phyloP scores from a whole-genome alignment of 1,284 basidiomycete species.

The Cryptococcus floricola region DNA sequence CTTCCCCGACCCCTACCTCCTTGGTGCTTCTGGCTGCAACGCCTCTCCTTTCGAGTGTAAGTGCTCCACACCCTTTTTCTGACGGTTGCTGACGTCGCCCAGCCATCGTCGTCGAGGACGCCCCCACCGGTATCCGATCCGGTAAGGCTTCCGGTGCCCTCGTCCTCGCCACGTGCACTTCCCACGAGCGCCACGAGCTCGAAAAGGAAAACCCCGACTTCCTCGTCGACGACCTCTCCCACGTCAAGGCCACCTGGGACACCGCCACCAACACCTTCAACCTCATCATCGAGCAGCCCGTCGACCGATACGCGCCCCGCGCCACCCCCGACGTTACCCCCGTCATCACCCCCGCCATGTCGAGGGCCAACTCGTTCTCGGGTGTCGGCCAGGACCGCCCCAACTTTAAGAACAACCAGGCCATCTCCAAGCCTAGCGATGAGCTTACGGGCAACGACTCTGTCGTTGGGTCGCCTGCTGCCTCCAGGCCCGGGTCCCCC shows the following conservation, averaged over 20 bases:
- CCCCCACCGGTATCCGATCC: conserved; percentile 51
- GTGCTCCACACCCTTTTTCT: conserved; percentile 1
- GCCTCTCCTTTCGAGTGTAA: conserved; percentile 45
- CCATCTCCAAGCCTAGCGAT: conserved; percentile 30
- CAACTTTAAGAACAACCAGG: conserved; percentile 9
- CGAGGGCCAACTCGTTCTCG: conserved; percentile 42
- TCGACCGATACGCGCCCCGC: conserved; percentile 40
- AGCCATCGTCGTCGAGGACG: conserved; percentile 51
- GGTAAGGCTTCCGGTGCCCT: conserved; percentile 51
- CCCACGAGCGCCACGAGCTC: conserved; percentile 47
- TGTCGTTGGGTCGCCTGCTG: conserved; percentile 43
- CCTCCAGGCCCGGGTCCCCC: conserved; percentile 39
- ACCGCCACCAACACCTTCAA: conserved; percentile 39
- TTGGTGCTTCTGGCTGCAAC: conserved; percentile 48
- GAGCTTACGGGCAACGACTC: conserved; percentile 49
- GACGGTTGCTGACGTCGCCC: neutral
- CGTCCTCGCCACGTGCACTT: conserved; percentile 51
- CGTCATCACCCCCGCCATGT: conserved; percentile 47
- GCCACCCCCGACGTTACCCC: conserved; percentile 49
- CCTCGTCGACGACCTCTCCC: conserved; percentile 48
- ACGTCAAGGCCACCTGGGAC: conserved; percentile 47
- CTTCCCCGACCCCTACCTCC: conserved; percentile 53
- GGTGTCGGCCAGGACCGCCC: conserved; percentile 13
- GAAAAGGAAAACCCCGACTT: conserved; percentile 51
- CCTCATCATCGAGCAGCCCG: conserved; percentile 48